Evolutionary conservation across 148 eudicot species (phyloP), one percentile per base, ranked within the genome.

Genomic region (Cornus kousa): DNA sequence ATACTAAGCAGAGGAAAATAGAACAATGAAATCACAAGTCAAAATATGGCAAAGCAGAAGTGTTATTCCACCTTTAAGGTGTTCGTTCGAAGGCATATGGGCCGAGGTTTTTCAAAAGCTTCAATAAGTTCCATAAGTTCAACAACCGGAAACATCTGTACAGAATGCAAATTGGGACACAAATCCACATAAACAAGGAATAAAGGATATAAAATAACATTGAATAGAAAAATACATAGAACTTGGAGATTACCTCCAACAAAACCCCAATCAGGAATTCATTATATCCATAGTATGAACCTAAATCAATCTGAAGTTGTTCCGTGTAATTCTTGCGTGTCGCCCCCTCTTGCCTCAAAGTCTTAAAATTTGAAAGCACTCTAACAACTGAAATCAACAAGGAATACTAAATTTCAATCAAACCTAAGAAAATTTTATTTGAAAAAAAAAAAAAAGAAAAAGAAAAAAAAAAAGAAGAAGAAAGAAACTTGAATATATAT

Each of bases 61-160:
- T 31, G 53, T n/a, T 12, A 40, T 68, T 71, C 78, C 76, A 95
- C 99, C 97, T 91, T 95, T 67, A 95, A 83, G 57, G 99, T 91
- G 84, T 95, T 93, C 39, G 99, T 85, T 72, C 99, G 87, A 62
- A 95, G 87, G 81, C 89, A 86, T 65, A 93, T 88, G 17, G 94
- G 97, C 48, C 99, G 91, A 62, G 97, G 97, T 85, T 89, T 93
- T 85, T 93, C 99, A 90, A 95, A 93, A 82, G 94, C 91, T 91
- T 95, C 99, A 82, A 95, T 90, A 23, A 95, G 91, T 78, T 93
- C 91, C 86, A 93, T 85, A 32, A 95, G 92, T 79, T 95, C 99
- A 75, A 83, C 88, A 74, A 83, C 91, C 8, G 92, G 92, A 82
- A 95, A 93, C 97, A 93, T 86, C 99, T 95, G 88, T 70, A 85